These are phyloP conservation scores for Lotus japonicus DNA, from an alignment of 306 rosid species.

Conservation along the genomic window DNA sequence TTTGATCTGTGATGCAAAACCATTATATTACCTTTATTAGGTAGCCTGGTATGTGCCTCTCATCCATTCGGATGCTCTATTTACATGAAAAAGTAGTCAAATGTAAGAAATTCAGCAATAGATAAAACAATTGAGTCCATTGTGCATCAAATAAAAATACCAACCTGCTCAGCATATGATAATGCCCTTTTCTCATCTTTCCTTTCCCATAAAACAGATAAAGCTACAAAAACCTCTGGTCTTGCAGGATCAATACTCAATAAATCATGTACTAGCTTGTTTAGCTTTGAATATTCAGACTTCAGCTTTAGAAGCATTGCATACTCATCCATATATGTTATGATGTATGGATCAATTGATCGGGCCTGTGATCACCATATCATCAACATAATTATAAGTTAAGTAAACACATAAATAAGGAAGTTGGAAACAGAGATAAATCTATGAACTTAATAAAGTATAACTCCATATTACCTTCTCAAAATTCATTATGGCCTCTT, in stretches of 20 bases:
- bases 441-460: conserved; percentile 3
- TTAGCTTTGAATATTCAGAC: conserved; percentile 81
- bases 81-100: conserved; percentile 30
- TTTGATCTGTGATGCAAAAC: conserved; percentile 6
- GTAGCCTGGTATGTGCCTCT: conserved; percentile 88
- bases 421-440: background rate
- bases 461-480: conserved; percentile 60
- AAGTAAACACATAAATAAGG: background rate
- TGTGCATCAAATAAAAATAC: conserved; percentile 20
- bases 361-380: conserved; percentile 69
- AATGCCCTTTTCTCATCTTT: conserved; percentile 91
- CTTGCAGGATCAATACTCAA: conserved; percentile 80
- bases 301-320: conserved; percentile 94
- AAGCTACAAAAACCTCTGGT: conserved; percentile 95
- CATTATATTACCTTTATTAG: conserved; percentile 75
- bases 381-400: conserved; percentile 2
- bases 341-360: conserved; percentile 74
- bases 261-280: conserved; percentile 85
- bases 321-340: conserved; percentile 97
- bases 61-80: conserved; percentile 82
- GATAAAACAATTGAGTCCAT: conserved; percentile 18
- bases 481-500: conserved; percentile 88
- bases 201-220: conserved; percentile 90
- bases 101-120: conserved; percentile 19
- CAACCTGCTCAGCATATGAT: conserved; percentile 90